Evolutionary conservation across 768 basidiomycete genomes (phyloP).

Genomic region (Guyanaporus albipodus): DNA sequence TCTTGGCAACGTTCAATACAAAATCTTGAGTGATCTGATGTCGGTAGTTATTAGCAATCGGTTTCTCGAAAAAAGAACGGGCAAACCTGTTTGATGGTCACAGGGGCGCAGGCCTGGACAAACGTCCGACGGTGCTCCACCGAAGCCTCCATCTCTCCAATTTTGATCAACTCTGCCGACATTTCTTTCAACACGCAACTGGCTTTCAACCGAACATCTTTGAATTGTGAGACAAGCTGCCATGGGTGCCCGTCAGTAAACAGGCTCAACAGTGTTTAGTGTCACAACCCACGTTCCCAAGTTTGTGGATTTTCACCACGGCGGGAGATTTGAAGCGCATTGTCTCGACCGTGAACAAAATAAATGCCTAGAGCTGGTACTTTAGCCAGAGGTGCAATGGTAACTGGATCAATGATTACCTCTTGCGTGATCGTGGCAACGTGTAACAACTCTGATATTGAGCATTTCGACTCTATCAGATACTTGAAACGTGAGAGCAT

Average conservation of each 20-base stretch:
- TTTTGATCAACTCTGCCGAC: constrained; percentile 45
- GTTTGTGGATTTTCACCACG: constrained; percentile 68
- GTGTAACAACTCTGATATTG: constrained; percentile 62
- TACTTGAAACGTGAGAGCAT: constrained; percentile 51
- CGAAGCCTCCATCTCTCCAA: constrained; percentile 50
- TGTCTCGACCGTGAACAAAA: constrained; percentile 66
- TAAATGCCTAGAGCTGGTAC: constrained; percentile 51
- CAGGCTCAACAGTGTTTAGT: background rate
- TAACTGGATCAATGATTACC: constrained; percentile 32
- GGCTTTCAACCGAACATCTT: constrained; percentile 54
- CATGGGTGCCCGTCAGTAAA: constrained; percentile 4
- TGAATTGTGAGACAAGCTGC: constrained; percentile 67
- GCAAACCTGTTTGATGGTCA: constrained; percentile 36
- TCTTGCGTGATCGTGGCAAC: constrained; percentile 73
- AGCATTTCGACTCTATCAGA: constrained; percentile 34
- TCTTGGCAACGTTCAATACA: constrained; percentile 57
- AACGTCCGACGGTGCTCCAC: constrained; percentile 50
- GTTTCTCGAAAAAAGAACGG: background rate
- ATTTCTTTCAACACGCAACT: constrained; percentile 53
- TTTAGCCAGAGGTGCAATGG: background rate
- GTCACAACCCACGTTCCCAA: constrained; percentile 53
- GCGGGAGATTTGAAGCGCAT: constrained; percentile 69
- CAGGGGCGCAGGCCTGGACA: constrained; percentile 46
- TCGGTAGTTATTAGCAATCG: constrained; percentile 1
- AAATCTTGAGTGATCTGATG: constrained; percentile 65